Evolutionary conservation across 768 basidiomycete genomes (phyloP), one percentile per base, ranked within the genome.

Genomic region (Mycena albidolilacea): DNA sequence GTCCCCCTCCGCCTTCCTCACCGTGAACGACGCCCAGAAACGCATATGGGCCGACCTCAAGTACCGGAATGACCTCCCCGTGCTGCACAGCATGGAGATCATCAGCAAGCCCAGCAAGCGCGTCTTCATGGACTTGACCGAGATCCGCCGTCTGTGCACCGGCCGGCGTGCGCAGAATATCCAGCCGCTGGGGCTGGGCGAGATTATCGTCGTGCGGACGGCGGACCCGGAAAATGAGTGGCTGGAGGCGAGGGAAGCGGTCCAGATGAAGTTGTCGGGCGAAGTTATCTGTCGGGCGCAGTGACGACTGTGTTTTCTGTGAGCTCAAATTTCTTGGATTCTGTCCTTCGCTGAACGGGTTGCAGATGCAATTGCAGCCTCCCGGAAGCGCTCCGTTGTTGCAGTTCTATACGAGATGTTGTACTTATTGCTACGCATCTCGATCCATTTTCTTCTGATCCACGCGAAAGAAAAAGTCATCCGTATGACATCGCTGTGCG

Each of bases 1-100:
- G 2, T 88, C 88, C 19, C 96, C 97, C 0, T 73, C 78, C 5
- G 85, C 85, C 14, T 98, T 97, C 80, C 77, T 85, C 68, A 74
- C 78, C 2, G 91, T 87, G 12, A 84, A 87, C 72, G 90, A 92
- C 39, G 87, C 91, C 1, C 88, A 96, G 69, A 88, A 88, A 41
- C 90, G 96, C 46, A 94, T 99, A 82, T 98, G 97, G 96, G 95
- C 95, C 2, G 91, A 92, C 63, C 90, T 98, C 75, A 99, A 99
- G 84, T 97, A 97, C 84, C 90, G 97, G 62, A 91, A 95, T 76
- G 95, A 98, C 81, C 86, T 90, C 39, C 95, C 97, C 7, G 95
- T 98, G 23, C 86, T 99, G 72, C 86, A 84, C 64, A 79, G 87
- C 75, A 96, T 98, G 92, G 84, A 89, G 61, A 89, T 97, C 81